Evolutionary conservation across 208 protist species (phyloP).

Genomic region (Tritrichomonas foetus): DNA sequence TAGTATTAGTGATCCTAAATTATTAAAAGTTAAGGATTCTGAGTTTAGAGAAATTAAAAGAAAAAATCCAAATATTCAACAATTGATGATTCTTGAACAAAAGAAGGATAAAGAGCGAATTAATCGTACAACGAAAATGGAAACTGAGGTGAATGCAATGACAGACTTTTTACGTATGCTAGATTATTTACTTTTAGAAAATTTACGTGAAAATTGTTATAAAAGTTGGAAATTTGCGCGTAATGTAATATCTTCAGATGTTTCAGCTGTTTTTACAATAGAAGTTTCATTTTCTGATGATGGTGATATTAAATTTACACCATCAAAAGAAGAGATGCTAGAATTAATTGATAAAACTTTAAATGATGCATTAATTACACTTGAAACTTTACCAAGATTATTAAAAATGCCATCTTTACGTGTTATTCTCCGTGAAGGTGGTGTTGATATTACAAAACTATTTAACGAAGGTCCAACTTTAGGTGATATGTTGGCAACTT

Average conservation of each 20-base stretch:
- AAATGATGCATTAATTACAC: neutral
- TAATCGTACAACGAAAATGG: neutral
- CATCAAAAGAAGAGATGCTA: neutral
- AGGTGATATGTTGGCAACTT: neutral
- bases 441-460: neutral
- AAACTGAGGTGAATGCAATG: neutral
- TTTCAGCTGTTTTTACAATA: neutral
- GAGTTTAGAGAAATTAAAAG: neutral
- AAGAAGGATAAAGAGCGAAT: neutral
- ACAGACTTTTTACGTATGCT: neutral
- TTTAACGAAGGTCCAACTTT: neutral
- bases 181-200: neutral
- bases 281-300: constrained; percentile 34
- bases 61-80: constrained; percentile 32
- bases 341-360: neutral
- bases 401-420: neutral
- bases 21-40: neutral
- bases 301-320: neutral
- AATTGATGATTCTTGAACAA: neutral
- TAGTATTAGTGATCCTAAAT: neutral
- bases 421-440: neutral
- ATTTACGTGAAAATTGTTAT: neutral
- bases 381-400: neutral
- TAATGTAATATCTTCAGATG: neutral
- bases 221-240: neutral